Percentiles rank a stretch among this genome's conserved stretches.
Conservation (phyloP, 1,284 basidiomycete genomes). For the Dichomitus squalens region DNA sequence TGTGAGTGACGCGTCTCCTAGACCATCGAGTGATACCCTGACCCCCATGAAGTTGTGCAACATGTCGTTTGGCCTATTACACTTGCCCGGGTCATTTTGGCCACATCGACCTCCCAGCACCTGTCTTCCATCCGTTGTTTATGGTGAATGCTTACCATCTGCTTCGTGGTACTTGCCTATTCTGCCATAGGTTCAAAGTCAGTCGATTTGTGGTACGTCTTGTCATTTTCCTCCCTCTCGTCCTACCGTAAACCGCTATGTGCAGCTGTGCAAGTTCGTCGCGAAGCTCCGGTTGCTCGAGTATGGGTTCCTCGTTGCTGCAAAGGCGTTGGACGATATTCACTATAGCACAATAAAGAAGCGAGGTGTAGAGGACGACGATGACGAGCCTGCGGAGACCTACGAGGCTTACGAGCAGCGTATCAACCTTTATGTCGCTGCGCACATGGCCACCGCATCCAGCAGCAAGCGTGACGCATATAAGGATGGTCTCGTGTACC, state of each 20-base stretch:
- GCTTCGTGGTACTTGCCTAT: slow-evolving; percentile 90
- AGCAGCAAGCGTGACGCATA: slow-evolving; percentile 78
- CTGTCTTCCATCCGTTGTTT: slow-evolving; percentile 97
- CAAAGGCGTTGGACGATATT: slow-evolving; percentile 76
- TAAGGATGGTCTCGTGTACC: slow-evolving; percentile 89
- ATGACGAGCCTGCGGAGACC: slow-evolving; percentile 52
- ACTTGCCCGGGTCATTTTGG: slow-evolving; percentile 98
- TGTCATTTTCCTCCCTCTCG: neutral
- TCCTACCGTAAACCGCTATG: neutral
- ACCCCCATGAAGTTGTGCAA: slow-evolving; percentile 74
- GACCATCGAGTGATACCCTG: neutral
- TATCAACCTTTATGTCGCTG: slow-evolving; percentile 73
- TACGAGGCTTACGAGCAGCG: slow-evolving; percentile 69
- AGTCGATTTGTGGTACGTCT: slow-evolving; percentile 72
- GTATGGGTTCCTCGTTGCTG: slow-evolving; percentile 85
- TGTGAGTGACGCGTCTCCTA: slow-evolving; percentile 57
- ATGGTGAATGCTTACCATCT: slow-evolving; percentile 92
- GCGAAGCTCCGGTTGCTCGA: slow-evolving; percentile 92
- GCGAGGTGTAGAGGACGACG: slow-evolving; percentile 44
- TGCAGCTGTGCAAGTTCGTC: slow-evolving; percentile 78
- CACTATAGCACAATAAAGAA: slow-evolving; percentile 36
- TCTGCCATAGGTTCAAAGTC: slow-evolving; percentile 94
- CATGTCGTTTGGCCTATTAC: slow-evolving; percentile 91
- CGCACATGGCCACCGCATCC: slow-evolving; percentile 61
- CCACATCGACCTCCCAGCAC: slow-evolving; percentile 96